Base-by-base conservation (phyloP, 2,329 filamentous ascomycete species). In the Neophaeococcomyces mojaviensis region DNA sequence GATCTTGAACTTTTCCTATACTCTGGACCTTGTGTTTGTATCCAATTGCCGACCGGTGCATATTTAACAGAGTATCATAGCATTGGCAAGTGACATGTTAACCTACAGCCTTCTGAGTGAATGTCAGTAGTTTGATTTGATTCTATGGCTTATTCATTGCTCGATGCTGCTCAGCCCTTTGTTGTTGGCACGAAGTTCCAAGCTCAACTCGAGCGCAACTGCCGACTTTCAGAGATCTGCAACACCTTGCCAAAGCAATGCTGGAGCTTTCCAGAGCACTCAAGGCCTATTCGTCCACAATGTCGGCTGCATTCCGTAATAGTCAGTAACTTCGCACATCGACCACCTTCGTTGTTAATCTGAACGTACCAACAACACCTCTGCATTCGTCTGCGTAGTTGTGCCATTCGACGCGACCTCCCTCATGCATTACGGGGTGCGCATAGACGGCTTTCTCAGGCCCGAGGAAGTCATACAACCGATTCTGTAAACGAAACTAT, bases 371-470 rank as follows among this genome's bases (percentile, higher is more conserved):
- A 38, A 55, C 53, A 12, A 49, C 44, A 24, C 55, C 55, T 36
- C 46, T 44, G 33, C 50, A 49, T 3, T 46, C 48, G n/a, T 49
- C 47, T 24, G 54, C 16, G 49, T 51, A 57, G 10, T 52, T 53
- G 39, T 54, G 49, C 55, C 55, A 57, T 39, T 53, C 54, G 26
- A 57, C 50, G 24, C 50, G 46, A 16, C 55, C 55, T 20, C 47
- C 49, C 9, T 52, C 47, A 19, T 44, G 22, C 50, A 57, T 51
- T 19, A 50, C 20, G 9, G 55, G 55, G 20, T 47, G 44, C 9
- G 55, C 55, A 34, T 49, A 52, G 12, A 50, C 48, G 3, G 55
- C 55, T 16, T 51, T 49, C 3, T 57, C 50, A 3, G 53, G 51
- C 34, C 55, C 55, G 16, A 57, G 50, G 16, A 47, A 47, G 30